Conservation (phyloP, 768 basidiomycete species). For the Leccinum subtestaceum region DNA sequence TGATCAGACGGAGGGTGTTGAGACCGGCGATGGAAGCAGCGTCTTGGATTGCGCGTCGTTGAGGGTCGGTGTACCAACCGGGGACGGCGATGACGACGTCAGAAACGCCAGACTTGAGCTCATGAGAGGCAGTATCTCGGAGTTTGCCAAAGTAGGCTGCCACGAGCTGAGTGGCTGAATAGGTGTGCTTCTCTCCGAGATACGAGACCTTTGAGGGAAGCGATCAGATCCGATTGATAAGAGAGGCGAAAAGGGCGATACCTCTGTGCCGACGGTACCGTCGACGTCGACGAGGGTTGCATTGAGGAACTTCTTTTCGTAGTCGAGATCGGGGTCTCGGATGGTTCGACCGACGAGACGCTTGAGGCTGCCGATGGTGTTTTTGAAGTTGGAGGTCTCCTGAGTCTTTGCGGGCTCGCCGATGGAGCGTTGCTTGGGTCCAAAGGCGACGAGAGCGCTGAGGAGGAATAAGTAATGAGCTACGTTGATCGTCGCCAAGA, state of each 20-base stretch:
- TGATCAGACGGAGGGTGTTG: constrained; percentile 91
- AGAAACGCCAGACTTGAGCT: constrained; percentile 82
- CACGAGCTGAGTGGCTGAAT: constrained; percentile 89
- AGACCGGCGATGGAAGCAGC: constrained; percentile 88
- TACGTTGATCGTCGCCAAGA: background rate
- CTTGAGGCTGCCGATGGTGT: constrained; percentile 92
- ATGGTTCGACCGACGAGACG: constrained; percentile 82
- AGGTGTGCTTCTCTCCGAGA: constrained; percentile 73
- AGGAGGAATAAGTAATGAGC: background rate
- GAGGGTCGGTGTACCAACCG: constrained; percentile 94
- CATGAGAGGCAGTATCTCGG: constrained; percentile 78
- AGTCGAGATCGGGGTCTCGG: constrained; percentile 75
- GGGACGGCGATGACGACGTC: constrained; percentile 97
- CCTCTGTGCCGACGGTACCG: constrained; percentile 84
- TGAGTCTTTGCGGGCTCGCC: constrained; percentile 97
- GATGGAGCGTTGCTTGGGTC: constrained; percentile 84
- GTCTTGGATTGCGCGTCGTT: constrained; percentile 86
- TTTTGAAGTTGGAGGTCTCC: constrained; percentile 97
- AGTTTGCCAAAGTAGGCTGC: constrained; percentile 89
- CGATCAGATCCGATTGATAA: constrained; percentile 14
- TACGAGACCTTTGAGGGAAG: constrained; percentile 67
- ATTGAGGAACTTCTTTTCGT: constrained; percentile 91
- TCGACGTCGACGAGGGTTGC: constrained; percentile 81
- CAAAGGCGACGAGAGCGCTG: constrained; percentile 94
- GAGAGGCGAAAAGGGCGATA: constrained; percentile 28